Base-by-base conservation (phyloP, 2,329 filamentous ascomycete genomes). In the Diaporthe citriasiana region DNA sequence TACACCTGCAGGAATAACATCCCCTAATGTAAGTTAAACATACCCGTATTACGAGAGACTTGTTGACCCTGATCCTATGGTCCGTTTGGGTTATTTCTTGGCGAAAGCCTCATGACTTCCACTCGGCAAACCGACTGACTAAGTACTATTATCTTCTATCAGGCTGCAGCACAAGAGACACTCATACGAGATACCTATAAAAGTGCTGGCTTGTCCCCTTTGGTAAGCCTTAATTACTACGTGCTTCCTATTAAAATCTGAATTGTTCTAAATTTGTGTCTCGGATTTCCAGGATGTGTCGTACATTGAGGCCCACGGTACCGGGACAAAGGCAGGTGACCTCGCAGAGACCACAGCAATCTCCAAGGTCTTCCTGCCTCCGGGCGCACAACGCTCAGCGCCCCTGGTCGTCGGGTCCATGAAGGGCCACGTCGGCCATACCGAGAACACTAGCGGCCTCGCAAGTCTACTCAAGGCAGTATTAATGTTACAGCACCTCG, bases 1-100 rank as follows among this genome's bases (percentile, higher is more conserved):
- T 30, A 82, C 80, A 3, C 51, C 71, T 7, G 84, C 83, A 0
- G 79, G 79, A 3, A 81, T 83, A 45, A 82, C 82, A 0, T 82
- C 87, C 47, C 87, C 87, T 0, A 86, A 76, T 56, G 33, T 35
- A 9, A 35, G 33, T 35, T 9, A 35, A 35, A 9, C 9, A 35
- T 35, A 9, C 9, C 33, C 5, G 4, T 4, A 35, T 35, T 35
- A 5, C 9, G 33, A 35, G 33, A 35, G 33, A 35, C 33, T 35
- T 35, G 9, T 35, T 35, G n/a, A n/a, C n/a, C n/a, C n/a, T n/a
- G n/a, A n/a, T n/a, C n/a, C n/a, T n/a, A n/a, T n/a, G n/a, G n/a
- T n/a, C n/a, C n/a, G n/a, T n/a, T n/a, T n/a, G n/a, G n/a, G n/a
- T n/a, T n/a, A n/a, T n/a, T n/a, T n/a, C n/a, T n/a, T n/a, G n/a